phyloP scores from a whole-genome alignment of 192 early-diverging fungal species.

The Mortierella antarctica region DNA sequence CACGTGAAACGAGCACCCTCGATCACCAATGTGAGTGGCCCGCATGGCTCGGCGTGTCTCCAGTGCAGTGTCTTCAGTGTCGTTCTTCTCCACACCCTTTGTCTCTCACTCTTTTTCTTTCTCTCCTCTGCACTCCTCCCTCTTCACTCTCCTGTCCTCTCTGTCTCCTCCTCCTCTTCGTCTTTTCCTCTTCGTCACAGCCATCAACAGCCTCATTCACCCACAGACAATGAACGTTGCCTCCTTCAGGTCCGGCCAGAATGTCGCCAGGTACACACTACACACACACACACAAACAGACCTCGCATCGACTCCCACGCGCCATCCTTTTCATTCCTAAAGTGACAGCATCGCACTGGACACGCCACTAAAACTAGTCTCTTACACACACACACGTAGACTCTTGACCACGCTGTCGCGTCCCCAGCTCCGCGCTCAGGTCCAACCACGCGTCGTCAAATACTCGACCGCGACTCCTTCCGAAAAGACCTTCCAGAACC shows the following conservation, averaged over 20 bases:
- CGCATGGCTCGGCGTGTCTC: too few relatives aligned
- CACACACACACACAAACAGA: too few relatives aligned
- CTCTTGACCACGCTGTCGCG: conserved; percentile 17
- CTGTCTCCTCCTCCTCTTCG: not conserved
- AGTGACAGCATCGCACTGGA: conserved; percentile 2
- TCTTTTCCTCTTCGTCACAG: not conserved
- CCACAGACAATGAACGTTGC: conserved; percentile 16
- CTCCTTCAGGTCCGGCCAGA: conserved; percentile 8
- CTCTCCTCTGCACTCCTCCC: not conserved
- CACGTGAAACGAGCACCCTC: too few relatives aligned
- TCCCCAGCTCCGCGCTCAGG: conserved; percentile 11
- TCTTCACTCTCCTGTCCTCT: not conserved
- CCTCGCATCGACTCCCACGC: conserved; percentile 1
- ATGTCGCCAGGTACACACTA: conserved; percentile 43
- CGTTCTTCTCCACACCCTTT: too few relatives aligned
- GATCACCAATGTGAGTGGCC: too few relatives aligned
- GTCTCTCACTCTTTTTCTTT: not conserved
- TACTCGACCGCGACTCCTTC: conserved; percentile 28
- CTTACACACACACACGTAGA: conserved; percentile 5
- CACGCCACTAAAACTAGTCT: not conserved
- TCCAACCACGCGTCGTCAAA: conserved; percentile 4
- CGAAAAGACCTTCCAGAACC: conserved; percentile 72
- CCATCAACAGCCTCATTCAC: conserved; percentile 2
- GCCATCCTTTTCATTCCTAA: not conserved
- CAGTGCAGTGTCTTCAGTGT: too few relatives aligned